Evolutionary conservation across 176 grass and related monocot genomes (phyloP).

Genomic region (Carex parvula): DNA sequence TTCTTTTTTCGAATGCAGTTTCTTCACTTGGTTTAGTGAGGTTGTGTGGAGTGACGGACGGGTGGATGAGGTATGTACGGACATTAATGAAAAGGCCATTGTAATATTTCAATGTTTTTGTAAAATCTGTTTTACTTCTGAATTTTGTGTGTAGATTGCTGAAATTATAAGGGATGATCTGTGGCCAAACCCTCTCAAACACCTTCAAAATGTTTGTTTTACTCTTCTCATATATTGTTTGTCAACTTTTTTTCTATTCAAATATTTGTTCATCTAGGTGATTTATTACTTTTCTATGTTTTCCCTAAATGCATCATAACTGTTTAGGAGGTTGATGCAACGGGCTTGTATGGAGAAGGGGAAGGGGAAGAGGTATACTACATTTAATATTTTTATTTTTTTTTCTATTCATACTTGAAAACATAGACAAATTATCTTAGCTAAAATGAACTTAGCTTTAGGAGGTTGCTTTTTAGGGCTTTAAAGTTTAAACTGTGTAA

Average conservation of each 20-base stretch:
- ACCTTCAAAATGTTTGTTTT: conserved; percentile 37
- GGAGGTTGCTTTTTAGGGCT: neutral
- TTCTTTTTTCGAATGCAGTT: conserved; percentile 28
- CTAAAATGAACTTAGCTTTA: neutral
- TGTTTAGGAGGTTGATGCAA: conserved; percentile 30
- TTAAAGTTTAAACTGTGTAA: neutral
- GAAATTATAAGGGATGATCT: conserved; percentile 45
- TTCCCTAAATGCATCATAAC: conserved; percentile 7
- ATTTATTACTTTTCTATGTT: neutral
- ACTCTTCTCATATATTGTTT: neutral
- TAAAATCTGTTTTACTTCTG: neutral
- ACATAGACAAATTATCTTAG: neutral
- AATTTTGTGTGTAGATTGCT: conserved; percentile 32
- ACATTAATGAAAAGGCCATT: neutral
- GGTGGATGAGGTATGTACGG: conserved; percentile 20
- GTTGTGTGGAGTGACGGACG: neutral
- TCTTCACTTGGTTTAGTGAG: conserved; percentile 42
- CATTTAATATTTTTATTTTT: neutral
- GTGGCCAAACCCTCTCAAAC: conserved; percentile 42
- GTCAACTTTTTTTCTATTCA: neutral
- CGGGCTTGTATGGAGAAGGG: conserved; percentile 13
- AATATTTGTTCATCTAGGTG: neutral
- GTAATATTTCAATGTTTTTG: neutral
- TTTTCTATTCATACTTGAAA: neutral
- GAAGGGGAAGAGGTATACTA: conserved; percentile 26